phyloP scores from a whole-genome alignment of 129 eudicot genomes.

The Arctium minus region DNA sequence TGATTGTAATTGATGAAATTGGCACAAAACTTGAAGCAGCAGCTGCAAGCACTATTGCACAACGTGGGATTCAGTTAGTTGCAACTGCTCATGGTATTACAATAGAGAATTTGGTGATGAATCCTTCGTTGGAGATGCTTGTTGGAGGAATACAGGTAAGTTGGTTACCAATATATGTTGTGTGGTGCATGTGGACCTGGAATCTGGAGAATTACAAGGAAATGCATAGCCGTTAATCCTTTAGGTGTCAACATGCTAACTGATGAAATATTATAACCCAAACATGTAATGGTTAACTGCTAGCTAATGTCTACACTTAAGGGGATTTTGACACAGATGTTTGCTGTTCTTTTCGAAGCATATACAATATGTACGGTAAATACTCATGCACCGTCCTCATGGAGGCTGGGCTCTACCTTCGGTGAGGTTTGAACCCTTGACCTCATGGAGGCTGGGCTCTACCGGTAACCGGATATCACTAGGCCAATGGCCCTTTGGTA shows the following conservation, averaged over 20 bases:
- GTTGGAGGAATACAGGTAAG: conserved; percentile 95
- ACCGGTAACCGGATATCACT: neutral
- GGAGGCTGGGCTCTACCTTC: too few species aligned
- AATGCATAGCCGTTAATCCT: neutral
- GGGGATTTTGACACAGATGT: neutral
- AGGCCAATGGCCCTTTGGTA: neutral
- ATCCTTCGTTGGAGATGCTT: conserved; percentile 96
- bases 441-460: neutral
- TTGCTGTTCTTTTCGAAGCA: neutral
- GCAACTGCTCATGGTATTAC: conserved; percentile 99
- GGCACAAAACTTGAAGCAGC: conserved; percentile 97
- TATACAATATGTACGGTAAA: neutral
- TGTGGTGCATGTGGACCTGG: neutral
- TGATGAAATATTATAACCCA: neutral
- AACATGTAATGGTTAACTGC: neutral
- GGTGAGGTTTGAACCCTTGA: neutral
- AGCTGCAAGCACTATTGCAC: conserved; percentile 98
- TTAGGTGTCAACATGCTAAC: neutral
- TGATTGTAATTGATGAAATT: conserved; percentile 94
- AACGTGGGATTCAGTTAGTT: conserved; percentile 97
- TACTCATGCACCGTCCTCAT: neutral
- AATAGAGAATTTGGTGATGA: conserved; percentile 81
- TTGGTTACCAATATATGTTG: neutral
- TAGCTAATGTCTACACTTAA: neutral
- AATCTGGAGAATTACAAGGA: neutral